phyloP scores from a whole-genome alignment of 148 eudicot genomes.

The Cornus florida region DNA sequence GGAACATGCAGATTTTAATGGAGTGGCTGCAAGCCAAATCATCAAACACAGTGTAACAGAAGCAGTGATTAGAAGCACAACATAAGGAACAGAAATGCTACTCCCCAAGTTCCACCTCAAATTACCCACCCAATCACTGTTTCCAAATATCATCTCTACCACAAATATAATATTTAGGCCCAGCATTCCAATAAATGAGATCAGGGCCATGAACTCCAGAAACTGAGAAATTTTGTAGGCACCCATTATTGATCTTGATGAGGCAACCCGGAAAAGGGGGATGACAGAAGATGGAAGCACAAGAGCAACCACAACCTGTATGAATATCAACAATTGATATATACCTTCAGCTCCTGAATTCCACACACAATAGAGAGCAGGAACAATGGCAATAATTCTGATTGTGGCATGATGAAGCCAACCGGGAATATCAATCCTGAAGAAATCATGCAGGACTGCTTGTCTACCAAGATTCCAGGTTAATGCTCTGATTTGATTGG shows the following conservation, averaged over 20 bases:
- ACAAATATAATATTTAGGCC: constrained; percentile 71
- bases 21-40: constrained; percentile 77
- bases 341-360: constrained; percentile 84
- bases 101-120: constrained; percentile 69
- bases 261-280: constrained; percentile 84
- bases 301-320: constrained; percentile 87
- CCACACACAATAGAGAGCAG: constrained; percentile 75
- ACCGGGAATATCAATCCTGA: constrained; percentile 71
- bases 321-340: constrained; percentile 70
- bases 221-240: constrained; percentile 60
- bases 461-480: constrained; percentile 74
- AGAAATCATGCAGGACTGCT: constrained; percentile 60
- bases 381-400: constrained; percentile 69
- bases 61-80: constrained; percentile 54
- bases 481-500: constrained; percentile 72
- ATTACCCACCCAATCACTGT: constrained; percentile 76
- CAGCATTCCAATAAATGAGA: constrained; percentile 67
- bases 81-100: constrained; percentile 50
- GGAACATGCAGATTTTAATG: constrained; percentile 67
- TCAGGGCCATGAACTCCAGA: constrained; percentile 63
- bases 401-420: constrained; percentile 91
- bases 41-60: constrained; percentile 49
- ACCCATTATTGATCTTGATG: constrained; percentile 82
- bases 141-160: constrained; percentile 85
- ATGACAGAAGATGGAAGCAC: constrained; percentile 82